phyloP scores from a whole-genome alignment of 805 yeast genomes.

The Ogataea nitratoaversa region DNA sequence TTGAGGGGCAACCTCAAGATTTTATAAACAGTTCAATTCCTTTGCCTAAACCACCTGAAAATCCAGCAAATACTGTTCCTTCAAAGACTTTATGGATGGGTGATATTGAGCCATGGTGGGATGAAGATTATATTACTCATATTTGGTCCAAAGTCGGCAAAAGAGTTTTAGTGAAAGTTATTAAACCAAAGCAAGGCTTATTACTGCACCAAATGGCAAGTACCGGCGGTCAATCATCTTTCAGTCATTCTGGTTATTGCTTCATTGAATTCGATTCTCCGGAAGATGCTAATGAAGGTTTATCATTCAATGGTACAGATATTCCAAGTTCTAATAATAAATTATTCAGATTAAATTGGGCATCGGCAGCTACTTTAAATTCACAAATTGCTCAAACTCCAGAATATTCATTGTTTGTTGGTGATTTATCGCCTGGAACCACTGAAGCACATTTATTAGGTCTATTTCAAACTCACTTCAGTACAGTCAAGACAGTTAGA shows the following conservation, averaged over 20 bases:
- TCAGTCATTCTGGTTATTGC: conserved; percentile 58
- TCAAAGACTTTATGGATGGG: conserved; percentile 89
- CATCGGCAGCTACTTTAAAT: conserved; percentile 71
- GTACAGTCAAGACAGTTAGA: conserved; percentile 70
- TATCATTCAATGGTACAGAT: conserved; percentile 59
- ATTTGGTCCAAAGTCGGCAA: conserved; percentile 59
- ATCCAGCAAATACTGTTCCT: conserved; percentile 43
- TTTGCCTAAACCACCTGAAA: conserved; percentile 51
- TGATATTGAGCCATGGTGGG: conserved; percentile 76
- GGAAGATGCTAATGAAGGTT: conserved; percentile 66
- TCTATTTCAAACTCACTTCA: conserved; percentile 62
- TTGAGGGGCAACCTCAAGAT: conserved; percentile 13
- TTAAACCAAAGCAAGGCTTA: conserved; percentile 42
- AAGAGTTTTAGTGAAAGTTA: conserved; percentile 61
- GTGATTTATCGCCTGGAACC: conserved; percentile 72
- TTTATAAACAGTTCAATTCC: conserved; percentile 23
- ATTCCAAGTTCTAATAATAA: conserved; percentile 59
- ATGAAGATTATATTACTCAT: conserved; percentile 53
- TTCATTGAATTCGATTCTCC: conserved; percentile 69
- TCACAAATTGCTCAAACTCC: conserved; percentile 72
- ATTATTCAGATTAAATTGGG: conserved; percentile 76
- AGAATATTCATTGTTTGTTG: conserved; percentile 76
- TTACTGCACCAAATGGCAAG: conserved; percentile 30
- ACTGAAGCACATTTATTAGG: conserved; percentile 77
- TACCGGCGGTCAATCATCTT: conserved; percentile 21